Evolutionary conservation across 2,329 filamentous ascomycete genomes (phyloP).

Genomic region (Penicillium sp.): DNA sequence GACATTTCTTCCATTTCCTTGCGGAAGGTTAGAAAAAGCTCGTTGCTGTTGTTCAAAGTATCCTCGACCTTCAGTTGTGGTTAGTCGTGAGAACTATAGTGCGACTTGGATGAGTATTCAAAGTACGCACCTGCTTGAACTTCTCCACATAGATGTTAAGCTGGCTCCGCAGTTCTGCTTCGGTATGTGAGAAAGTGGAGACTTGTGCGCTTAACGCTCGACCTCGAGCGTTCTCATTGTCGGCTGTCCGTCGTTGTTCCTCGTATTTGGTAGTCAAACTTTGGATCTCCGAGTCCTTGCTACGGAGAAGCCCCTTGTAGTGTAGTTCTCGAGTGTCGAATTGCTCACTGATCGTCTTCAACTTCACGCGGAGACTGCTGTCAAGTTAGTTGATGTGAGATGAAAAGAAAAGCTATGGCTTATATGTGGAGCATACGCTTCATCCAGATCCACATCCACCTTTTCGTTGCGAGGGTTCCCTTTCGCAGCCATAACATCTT

Average conservation of each 20-base stretch:
- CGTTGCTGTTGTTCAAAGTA: conserved; percentile 97
- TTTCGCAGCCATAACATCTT: conserved; percentile 85
- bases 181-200: conserved; percentile 93
- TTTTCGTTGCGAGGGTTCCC: conserved; percentile 80
- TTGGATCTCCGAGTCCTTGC: conserved; percentile 94
- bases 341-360: conserved; percentile 93
- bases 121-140: conserved; percentile 87
- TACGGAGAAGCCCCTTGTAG: conserved; percentile 87
- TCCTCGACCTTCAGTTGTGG: conserved; percentile 84
- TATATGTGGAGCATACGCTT: conserved; percentile 66
- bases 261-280: conserved; percentile 88
- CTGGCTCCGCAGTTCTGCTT: conserved; percentile 89
- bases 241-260: conserved; percentile 84
- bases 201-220: conserved; percentile 89
- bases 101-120: conserved; percentile 4
- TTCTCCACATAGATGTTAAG: conserved; percentile 99
- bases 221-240: conserved; percentile 77
- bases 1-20: conserved; percentile 99
- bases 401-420: neutral
- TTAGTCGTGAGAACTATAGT: conserved; percentile 30
- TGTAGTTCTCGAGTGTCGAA: conserved; percentile 95
- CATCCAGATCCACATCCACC: conserved; percentile 85
- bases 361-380: conserved; percentile 67
- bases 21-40: conserved; percentile 92
- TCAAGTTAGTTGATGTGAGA: conserved; percentile 18